Conservation (phyloP, 768 basidiomycete species). For the Kwoniella sp. region DNA sequence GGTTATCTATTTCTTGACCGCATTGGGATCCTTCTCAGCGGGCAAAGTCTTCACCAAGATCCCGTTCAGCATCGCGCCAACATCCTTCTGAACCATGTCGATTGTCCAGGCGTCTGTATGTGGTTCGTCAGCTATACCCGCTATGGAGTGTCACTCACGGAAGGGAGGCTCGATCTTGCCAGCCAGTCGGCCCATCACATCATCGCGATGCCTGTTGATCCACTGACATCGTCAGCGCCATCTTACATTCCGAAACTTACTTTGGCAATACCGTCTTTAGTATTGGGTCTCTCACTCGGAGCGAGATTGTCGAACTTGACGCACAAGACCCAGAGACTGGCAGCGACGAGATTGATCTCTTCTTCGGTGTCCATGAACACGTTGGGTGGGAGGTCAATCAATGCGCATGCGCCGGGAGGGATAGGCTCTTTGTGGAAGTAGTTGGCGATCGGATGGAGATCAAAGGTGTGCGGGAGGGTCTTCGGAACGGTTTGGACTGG, state of each 20-base stretch:
- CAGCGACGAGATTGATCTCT: slow-evolving; percentile 45
- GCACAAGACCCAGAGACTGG: slow-evolving; percentile 32
- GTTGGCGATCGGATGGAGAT: slow-evolving; percentile 20
- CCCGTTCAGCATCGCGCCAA: slow-evolving; percentile 44
- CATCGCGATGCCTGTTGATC: slow-evolving; percentile 29
- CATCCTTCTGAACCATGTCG: slow-evolving; percentile 43
- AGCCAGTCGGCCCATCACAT: slow-evolving; percentile 26
- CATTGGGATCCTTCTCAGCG: slow-evolving; percentile 22
- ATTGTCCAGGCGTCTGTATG: slow-evolving; percentile 35
- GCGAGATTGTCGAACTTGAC: slow-evolving; percentile 40
- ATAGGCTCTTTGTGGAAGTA: slow-evolving; percentile 42
- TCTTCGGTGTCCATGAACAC: slow-evolving; percentile 49
- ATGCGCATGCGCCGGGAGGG: slow-evolving; percentile 29
- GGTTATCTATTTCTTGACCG: slow-evolving; percentile 2
- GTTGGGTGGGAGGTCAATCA: slow-evolving; percentile 43
- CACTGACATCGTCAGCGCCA: slow-evolving; percentile 27
- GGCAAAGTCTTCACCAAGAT: slow-evolving; percentile 39
- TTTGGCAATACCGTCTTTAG: slow-evolving; percentile 32
- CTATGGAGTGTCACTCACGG: slow-evolving; percentile 40
- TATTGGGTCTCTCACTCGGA: slow-evolving; percentile 33
- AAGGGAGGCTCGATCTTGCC: slow-evolving; percentile 48
- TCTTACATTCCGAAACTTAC: slow-evolving; percentile 15
- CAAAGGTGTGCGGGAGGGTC: slow-evolving; percentile 40
- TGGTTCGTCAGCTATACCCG: slow-evolving; percentile 5
- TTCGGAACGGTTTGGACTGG: not conserved